A percentile compares a stretch with the other conserved stretches of the same genome.
phyloP scores from a whole-genome alignment of 345 rosid species.

The Crucihimalaya himalaica region DNA sequence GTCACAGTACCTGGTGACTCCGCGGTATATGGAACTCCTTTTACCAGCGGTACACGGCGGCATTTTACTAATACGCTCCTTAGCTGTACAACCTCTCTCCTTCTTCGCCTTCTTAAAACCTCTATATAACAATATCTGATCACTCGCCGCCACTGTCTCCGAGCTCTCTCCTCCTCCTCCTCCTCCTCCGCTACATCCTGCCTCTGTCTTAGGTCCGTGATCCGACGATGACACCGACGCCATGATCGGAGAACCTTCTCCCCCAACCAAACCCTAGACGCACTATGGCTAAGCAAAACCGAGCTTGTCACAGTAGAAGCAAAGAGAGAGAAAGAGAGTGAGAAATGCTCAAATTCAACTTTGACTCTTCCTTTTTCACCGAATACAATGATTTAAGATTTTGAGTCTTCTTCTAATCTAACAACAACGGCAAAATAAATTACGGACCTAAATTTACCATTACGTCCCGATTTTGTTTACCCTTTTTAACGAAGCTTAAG shows the following conservation, averaged over 20 bases:
- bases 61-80: conserved; percentile 98
- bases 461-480: conserved; percentile 19
- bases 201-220: conserved; percentile 75
- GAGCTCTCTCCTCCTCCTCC: conserved; percentile 57
- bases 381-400: conserved; percentile 28
- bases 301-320: conserved; percentile 30
- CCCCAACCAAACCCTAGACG: conserved; percentile 36
- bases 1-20: conserved; percentile 80
- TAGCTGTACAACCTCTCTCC: conserved; percentile 96
- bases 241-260: conserved; percentile 42
- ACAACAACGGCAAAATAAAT: conserved; percentile 8
- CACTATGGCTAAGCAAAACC: conserved; percentile 19
- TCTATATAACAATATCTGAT: conserved; percentile 76
- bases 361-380: conserved; percentile 34
- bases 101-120: conserved; percentile 91
- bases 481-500: not conserved
- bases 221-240: conserved; percentile 82
- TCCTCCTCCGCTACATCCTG: conserved; percentile 36
- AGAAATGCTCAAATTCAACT: conserved; percentile 4
- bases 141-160: conserved; percentile 73
- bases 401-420: not conserved
- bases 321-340: conserved; percentile 22
- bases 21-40: conserved; percentile 98
- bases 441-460: conserved; percentile 36
- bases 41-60: conserved; percentile 98